A percentile compares a stretch with the other conserved stretches of the same genome.
These are phyloP conservation scores for Fragaria nilgerrensis DNA, from an alignment of 306 rosid genomes.

Conservation along the genomic window DNA sequence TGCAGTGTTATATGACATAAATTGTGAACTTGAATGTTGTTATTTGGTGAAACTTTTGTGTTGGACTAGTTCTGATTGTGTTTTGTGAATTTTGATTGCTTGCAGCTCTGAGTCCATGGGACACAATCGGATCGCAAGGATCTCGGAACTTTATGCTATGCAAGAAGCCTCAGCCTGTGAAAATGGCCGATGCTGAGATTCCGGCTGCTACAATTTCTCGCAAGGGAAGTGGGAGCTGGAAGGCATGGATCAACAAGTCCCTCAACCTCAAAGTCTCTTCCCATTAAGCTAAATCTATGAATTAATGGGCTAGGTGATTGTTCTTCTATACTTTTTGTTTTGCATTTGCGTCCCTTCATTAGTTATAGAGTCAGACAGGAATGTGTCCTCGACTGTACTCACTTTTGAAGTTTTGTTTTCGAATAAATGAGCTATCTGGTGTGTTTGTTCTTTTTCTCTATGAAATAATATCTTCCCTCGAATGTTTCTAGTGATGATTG, in stretches of 20 bases:
- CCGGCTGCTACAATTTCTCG: conserved; percentile 22
- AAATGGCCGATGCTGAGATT: conserved; percentile 20
- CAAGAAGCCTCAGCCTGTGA: conserved; percentile 64
- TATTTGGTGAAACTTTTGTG: too few species aligned
- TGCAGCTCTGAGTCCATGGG: conserved; percentile 83
- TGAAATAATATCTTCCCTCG: background rate
- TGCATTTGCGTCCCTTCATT: background rate
- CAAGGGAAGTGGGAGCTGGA: conserved; percentile 71
- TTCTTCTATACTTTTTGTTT: background rate
- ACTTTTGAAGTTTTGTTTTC: background rate
- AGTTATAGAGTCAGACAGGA: conserved; percentile 2
- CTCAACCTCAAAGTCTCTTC: conserved; percentile 62
- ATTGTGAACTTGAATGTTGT: background rate
- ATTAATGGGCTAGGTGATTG: background rate
- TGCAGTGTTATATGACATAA: background rate
- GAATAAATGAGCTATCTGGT: background rate
- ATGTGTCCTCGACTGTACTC: background rate
- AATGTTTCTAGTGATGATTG: background rate
- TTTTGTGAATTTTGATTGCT: background rate
- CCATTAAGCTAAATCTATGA: conserved; percentile 38
- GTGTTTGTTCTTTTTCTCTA: background rate
- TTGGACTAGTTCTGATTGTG: background rate
- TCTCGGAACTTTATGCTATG: conserved; percentile 80
- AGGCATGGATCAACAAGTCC: conserved; percentile 85
- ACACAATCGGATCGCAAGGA: conserved; percentile 73